Conservation (phyloP, 1,139 yeast species). For the Kurtzmaniella quercitrusa region DNA sequence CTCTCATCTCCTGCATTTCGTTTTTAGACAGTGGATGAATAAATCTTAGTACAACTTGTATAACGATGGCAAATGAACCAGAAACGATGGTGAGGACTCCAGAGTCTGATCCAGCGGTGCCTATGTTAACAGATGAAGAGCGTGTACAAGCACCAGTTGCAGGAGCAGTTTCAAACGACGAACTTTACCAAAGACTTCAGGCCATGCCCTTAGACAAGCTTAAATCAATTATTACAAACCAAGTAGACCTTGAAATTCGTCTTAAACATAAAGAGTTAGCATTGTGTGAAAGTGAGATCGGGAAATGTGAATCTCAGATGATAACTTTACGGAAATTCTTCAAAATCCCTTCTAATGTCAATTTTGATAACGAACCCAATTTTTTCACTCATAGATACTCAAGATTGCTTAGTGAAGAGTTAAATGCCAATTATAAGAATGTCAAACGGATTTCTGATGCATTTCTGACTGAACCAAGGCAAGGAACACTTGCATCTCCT, state of each 20-base stretch:
- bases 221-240: slow-evolving; percentile 39
- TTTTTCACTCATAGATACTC: slow-evolving; percentile 49
- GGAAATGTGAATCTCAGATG: slow-evolving; percentile 61
- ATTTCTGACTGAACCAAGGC: background rate
- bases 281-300: slow-evolving; percentile 57
- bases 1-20: background rate
- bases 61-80: background rate
- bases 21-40: too few species aligned
- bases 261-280: slow-evolving; percentile 65
- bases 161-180: slow-evolving; percentile 10
- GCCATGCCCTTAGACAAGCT: slow-evolving; percentile 36
- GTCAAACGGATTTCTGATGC: slow-evolving; percentile 5
- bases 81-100: background rate
- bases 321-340: slow-evolving; percentile 50
- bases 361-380: slow-evolving; percentile 40
- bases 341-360: slow-evolving; percentile 38
- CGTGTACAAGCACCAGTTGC: background rate
- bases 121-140: background rate
- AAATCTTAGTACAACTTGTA: background rate
- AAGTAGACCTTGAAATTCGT: slow-evolving; percentile 66
- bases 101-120: background rate
- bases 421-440: slow-evolving; percentile 27
- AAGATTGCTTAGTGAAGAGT: slow-evolving; percentile 31
- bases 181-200: slow-evolving; percentile 21
- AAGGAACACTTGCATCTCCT: background rate